A percentile compares a stretch with the other conserved stretches of the same genome.
Conservation (phyloP, 2,329 filamentous ascomycete species). For the Lasiodiplodia hormozganensis region DNA sequence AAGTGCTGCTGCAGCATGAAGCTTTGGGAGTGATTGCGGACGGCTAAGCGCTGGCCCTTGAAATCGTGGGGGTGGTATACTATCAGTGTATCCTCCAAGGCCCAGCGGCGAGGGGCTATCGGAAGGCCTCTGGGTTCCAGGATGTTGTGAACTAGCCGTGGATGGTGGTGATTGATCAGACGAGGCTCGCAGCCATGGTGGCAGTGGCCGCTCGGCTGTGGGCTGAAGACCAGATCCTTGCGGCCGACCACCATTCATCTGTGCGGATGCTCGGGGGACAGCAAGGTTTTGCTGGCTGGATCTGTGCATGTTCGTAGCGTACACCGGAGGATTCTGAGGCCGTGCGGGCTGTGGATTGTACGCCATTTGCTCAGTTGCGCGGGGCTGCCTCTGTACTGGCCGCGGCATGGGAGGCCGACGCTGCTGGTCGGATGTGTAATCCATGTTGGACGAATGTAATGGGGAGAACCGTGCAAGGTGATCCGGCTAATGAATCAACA, state of each 20-base stretch:
- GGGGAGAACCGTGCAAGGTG: background rate
- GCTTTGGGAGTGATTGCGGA: background rate
- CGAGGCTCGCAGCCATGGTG: background rate
- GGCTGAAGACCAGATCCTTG: background rate
- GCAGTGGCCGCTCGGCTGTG: background rate
- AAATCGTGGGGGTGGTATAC: background rate
- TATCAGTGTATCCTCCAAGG: background rate
- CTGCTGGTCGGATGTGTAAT: background rate
- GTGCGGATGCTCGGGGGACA: background rate
- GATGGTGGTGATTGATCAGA: background rate
- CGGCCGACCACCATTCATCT: background rate
- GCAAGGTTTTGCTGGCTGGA: background rate
- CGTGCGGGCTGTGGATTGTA: background rate
- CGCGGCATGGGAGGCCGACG: background rate
- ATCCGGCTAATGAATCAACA: no score
- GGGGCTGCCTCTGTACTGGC: background rate
- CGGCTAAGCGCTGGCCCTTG: background rate
- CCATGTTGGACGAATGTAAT: background rate
- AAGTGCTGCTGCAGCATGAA: background rate
- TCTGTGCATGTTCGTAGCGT: background rate
- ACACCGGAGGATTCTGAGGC: background rate
- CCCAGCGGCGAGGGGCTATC: background rate
- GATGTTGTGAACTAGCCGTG: background rate
- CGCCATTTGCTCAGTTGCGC: conserved; percentile 1
- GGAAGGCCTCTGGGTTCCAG: background rate